Conservation (phyloP, 2,329 filamentous ascomycete genomes). For the Chaetomiaceae sp. region DNA sequence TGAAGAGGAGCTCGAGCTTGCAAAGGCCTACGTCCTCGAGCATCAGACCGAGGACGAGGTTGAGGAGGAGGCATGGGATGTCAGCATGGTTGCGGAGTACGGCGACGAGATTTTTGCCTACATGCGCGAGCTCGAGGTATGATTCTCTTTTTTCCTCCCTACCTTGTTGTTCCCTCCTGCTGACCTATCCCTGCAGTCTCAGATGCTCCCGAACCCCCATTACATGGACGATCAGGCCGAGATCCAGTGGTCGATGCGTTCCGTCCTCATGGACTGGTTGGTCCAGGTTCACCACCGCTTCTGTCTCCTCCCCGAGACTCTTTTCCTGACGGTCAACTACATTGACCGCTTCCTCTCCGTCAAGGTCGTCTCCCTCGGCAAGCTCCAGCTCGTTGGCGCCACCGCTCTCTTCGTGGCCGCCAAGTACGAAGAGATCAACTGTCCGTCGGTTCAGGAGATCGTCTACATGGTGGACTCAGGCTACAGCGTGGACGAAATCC, state of each 20-base stretch:
- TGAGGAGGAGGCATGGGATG: slow-evolving; percentile 87
- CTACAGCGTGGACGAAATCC: slow-evolving; percentile 84
- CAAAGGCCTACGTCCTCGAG: slow-evolving; percentile 61
- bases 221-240: slow-evolving; percentile 99
- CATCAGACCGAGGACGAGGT: slow-evolving; percentile 67
- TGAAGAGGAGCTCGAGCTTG: slow-evolving; percentile 66
- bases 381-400: slow-evolving; percentile 91
- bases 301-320: slow-evolving; percentile 82
- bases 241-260: slow-evolving; percentile 98
- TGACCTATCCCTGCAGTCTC: slow-evolving; percentile 46
- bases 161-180: not conserved
- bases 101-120: slow-evolving; percentile 93
- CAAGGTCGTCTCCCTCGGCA: slow-evolving; percentile 92
- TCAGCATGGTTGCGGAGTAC: slow-evolving; percentile 97
- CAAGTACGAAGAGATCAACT: slow-evolving; percentile 99
- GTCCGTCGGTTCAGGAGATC: slow-evolving; percentile 89
- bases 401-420: slow-evolving; percentile 94
- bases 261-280: slow-evolving; percentile 96
- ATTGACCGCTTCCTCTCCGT: slow-evolving; percentile 92
- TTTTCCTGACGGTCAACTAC: slow-evolving; percentile 94
- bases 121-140: slow-evolving; percentile 82
- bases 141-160: slow-evolving; percentile 21
- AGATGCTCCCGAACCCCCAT: slow-evolving; percentile 79
- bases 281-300: slow-evolving; percentile 95
- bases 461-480: slow-evolving; percentile 97